These are phyloP conservation scores for Arthrobotrys megalospora DNA, from an alignment of 2,329 filamentous ascomycete genomes.

Conservation along the genomic window DNA sequence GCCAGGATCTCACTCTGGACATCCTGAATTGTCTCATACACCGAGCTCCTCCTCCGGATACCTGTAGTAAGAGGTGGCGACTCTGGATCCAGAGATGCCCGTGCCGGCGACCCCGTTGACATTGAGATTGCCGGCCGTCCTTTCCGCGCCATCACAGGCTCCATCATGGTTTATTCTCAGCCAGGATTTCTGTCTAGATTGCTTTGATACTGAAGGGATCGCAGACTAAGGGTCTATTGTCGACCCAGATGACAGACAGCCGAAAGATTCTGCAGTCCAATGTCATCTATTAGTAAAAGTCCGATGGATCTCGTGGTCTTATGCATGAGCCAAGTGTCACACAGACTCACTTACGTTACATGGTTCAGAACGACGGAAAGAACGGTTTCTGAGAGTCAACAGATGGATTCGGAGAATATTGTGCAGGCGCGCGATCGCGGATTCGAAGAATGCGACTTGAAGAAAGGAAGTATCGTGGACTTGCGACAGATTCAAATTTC, in stretches of 20 bases:
- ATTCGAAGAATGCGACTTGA: slow-evolving; percentile 33
- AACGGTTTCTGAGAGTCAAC: slow-evolving; percentile 10
- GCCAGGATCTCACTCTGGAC: slow-evolving; percentile 54
- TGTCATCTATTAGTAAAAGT: slow-evolving; percentile 34
- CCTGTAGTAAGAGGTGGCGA: slow-evolving; percentile 18
- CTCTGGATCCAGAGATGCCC: slow-evolving; percentile 28
- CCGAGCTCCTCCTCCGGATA: slow-evolving; percentile 49
- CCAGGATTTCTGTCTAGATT: slow-evolving; percentile 4
- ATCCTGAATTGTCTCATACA: slow-evolving; percentile 57
- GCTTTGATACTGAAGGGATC: slow-evolving; percentile 14
- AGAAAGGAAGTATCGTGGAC: slow-evolving; percentile 16
- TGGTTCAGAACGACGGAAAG: slow-evolving; percentile 35
- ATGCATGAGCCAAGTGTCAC: slow-evolving; percentile 23
- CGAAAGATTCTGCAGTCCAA: slow-evolving; percentile 30
- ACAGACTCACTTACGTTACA: slow-evolving; percentile 57
- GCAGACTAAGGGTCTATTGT: slow-evolving; percentile 9
- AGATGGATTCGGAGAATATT: slow-evolving; percentile 44
- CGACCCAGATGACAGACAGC: slow-evolving; percentile 40
- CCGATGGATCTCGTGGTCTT: slow-evolving; percentile 25
- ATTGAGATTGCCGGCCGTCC: slow-evolving; percentile 40
- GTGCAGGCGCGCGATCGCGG: slow-evolving; percentile 34
- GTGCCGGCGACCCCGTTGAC: slow-evolving; percentile 37
- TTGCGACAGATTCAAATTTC: slow-evolving; percentile 49
- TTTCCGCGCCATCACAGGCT: slow-evolving; percentile 36
- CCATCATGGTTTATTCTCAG: slow-evolving; percentile 18